These are phyloP conservation scores for Crithidia fasciculata DNA, from an alignment of 208 protist species.

Conservation along the genomic window DNA sequence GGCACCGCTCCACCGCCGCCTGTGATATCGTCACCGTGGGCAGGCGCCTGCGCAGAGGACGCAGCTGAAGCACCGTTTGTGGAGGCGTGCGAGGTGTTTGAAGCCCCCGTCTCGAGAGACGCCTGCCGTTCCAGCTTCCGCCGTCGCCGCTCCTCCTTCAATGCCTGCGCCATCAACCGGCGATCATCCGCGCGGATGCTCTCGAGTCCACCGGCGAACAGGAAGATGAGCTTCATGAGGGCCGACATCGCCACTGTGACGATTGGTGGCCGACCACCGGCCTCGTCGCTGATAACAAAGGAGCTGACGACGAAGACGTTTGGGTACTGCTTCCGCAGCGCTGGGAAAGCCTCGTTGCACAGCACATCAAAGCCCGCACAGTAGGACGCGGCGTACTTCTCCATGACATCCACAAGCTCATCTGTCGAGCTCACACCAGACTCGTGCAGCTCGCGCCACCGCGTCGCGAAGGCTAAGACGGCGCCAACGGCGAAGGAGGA, in stretches of 20 bases:
- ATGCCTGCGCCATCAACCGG: constrained; percentile 17
- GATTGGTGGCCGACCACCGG: constrained; percentile 29
- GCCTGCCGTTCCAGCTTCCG: neutral
- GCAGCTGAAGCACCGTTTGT: neutral
- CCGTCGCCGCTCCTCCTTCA: constrained; percentile 17
- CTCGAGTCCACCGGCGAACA: constrained; percentile 63
- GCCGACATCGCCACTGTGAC: constrained; percentile 42
- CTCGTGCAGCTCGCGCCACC: constrained; percentile 32
- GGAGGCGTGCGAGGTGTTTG: neutral
- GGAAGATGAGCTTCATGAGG: constrained; percentile 59
- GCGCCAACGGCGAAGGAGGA: constrained; percentile 48
- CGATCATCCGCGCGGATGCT: constrained; percentile 69
- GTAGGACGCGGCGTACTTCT: constrained; percentile 32
- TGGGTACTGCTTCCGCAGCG: constrained; percentile 53
- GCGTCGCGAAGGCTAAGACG: constrained; percentile 30
- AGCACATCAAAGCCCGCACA: constrained; percentile 30
- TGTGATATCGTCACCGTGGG: no score
- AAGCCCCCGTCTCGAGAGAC: neutral
- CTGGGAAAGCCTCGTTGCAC: constrained; percentile 29
- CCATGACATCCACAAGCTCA: constrained; percentile 24
- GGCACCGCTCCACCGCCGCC: no score
- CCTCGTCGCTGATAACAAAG: constrained; percentile 21
- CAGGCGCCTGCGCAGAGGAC: neutral
- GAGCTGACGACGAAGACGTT: constrained; percentile 54
- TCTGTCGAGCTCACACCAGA: constrained; percentile 16